phyloP scores from a whole-genome alignment of 176 grass and related monocot genomes.

The Carex cristatella region DNA sequence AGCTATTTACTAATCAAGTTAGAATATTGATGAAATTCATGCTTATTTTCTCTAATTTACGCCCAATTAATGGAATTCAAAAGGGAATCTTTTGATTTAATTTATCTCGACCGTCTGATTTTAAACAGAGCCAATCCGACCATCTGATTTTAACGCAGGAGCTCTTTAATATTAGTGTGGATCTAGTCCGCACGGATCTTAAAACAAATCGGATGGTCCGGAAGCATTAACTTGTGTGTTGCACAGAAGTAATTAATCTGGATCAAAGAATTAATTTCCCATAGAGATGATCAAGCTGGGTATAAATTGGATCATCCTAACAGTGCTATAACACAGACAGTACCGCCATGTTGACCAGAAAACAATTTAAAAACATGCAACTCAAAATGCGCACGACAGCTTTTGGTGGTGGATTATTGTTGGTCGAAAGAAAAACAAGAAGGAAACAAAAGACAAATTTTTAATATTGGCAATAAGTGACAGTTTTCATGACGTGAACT shows the following conservation, averaged over 20 bases:
- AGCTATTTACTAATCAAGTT: background rate
- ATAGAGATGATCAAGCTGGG: background rate
- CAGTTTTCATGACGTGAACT: conserved; percentile 2
- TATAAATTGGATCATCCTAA: background rate
- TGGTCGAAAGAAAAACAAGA: background rate
- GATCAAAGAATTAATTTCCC: background rate
- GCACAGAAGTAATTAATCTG: background rate
- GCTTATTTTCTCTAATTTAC: background rate
- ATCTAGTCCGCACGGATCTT: too few relatives aligned
- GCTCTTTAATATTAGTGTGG: too few relatives aligned
- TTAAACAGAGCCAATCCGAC: too few relatives aligned
- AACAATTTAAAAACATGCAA: conserved; percentile 11
- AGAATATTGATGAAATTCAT: background rate
- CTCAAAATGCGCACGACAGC: background rate
- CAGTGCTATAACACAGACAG: background rate
- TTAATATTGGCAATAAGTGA: background rate
- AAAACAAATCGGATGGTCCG: too few relatives aligned
- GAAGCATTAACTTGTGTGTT: too few relatives aligned
- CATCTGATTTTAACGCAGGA: too few relatives aligned
- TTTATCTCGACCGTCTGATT: too few relatives aligned
- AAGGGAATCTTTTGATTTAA: too few relatives aligned
- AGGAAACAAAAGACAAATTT: background rate
- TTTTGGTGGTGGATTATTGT: background rate
- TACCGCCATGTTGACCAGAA: conserved; percentile 12
- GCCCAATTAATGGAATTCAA: background rate